Conservation (phyloP, 2,329 filamentous ascomycete species). For the Ceratocystis albifundus region DNA sequence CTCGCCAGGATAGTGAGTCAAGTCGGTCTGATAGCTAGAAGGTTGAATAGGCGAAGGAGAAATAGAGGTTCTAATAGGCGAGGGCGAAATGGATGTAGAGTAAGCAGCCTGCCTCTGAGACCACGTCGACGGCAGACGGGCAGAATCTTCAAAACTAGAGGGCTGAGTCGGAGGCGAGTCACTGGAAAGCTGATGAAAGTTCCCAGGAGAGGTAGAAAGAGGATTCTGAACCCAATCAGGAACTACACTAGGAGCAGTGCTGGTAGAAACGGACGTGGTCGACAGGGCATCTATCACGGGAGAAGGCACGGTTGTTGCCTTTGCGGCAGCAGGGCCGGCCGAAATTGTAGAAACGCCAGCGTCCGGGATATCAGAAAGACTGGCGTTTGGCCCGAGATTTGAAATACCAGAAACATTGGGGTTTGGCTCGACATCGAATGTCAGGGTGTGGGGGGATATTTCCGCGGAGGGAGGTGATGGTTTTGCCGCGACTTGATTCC, state of each 20-base stretch:
- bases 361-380: neutral
- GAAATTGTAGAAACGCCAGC: neutral
- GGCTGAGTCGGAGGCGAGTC: slow-evolving; percentile 44
- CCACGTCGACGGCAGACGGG: neutral
- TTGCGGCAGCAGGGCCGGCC: neutral
- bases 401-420: no score
- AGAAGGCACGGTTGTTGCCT: slow-evolving; percentile 31
- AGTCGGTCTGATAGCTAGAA: slow-evolving; percentile 45
- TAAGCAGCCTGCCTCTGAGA: neutral
- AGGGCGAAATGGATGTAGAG: neutral
- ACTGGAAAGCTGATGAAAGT: slow-evolving; percentile 40
- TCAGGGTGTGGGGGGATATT: slow-evolving; percentile 5
- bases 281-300: slow-evolving; percentile 41
- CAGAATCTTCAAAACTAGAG: slow-evolving; percentile 40
- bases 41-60: slow-evolving; percentile 32
- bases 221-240: slow-evolving; percentile 34
- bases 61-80: neutral
- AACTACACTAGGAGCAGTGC: slow-evolving; percentile 37
- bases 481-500: slow-evolving; percentile 33
- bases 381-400: neutral
- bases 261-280: slow-evolving; percentile 39
- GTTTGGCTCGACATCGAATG: neutral
- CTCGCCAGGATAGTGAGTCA: slow-evolving; percentile 26
- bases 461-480: slow-evolving; percentile 26
- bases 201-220: slow-evolving; percentile 41